These are phyloP conservation scores for Drechslerella stenobrocha DNA, from an alignment of 2,329 filamentous ascomycete species.

Conservation along the genomic window DNA sequence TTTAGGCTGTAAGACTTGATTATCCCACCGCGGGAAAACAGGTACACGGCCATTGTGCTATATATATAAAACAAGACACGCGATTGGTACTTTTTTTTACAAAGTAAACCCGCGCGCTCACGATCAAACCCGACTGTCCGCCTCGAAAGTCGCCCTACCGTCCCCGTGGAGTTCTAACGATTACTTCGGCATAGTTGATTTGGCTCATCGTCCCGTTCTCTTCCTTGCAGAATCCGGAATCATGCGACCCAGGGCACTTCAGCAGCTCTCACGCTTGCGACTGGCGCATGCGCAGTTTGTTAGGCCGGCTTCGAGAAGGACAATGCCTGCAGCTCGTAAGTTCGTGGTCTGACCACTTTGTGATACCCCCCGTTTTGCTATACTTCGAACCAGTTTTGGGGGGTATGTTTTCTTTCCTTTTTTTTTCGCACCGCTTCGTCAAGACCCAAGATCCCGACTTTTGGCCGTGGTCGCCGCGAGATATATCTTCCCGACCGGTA, in stretches of 20 bases:
- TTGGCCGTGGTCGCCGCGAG: conserved; percentile 44
- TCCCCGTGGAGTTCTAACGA: conserved; percentile 25
- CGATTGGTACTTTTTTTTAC: too few species aligned
- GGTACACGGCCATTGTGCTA: too few species aligned
- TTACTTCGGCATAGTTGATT: conserved; percentile 6
- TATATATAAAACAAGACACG: too few species aligned
- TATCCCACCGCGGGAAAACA: too few species aligned
- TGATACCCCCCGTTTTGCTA: too few species aligned
- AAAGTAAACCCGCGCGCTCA: too few species aligned
- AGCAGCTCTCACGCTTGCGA: conserved; percentile 23
- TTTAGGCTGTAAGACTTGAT: too few species aligned
- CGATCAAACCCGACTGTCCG: too few species aligned
- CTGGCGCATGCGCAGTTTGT: conserved; percentile 12
- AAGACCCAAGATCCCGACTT: too few species aligned
- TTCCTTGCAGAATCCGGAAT: conserved; percentile 11
- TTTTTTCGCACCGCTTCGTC: too few species aligned
- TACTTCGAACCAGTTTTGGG: conserved; percentile 12
- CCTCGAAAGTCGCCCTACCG: too few species aligned
- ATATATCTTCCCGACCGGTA: conserved; percentile 11
- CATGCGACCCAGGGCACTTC: conserved; percentile 32
- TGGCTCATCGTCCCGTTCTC: conserved; percentile 20
- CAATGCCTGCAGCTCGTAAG: conserved; percentile 36
- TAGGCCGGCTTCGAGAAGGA: conserved; percentile 11
- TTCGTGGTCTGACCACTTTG: conserved; percentile 27
- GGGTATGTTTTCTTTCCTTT: too few species aligned